These are phyloP conservation scores for Dactylellina sp. DNA, from an alignment of 2,329 filamentous ascomycete species.

Conservation along the genomic window DNA sequence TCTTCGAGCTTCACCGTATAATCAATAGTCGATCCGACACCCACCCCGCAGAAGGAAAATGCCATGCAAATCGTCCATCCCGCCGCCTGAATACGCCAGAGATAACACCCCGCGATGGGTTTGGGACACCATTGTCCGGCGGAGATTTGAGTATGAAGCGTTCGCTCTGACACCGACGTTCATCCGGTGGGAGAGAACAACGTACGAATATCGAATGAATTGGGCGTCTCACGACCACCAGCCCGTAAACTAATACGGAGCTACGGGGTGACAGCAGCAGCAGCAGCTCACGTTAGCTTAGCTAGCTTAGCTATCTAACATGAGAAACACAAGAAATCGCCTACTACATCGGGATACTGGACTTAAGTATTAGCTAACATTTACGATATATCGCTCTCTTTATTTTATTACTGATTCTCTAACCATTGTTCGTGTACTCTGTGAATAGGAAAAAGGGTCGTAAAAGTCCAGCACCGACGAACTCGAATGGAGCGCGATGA, in stretches of 20 bases:
- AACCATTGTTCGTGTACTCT: too few relatives aligned
- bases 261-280: too few relatives aligned
- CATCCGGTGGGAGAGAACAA: slow-evolving; percentile 49
- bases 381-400: too few relatives aligned
- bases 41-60: slow-evolving; percentile 7
- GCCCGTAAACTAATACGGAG: background rate
- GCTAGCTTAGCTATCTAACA: too few relatives aligned
- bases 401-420: too few relatives aligned
- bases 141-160: slow-evolving; percentile 45
- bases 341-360: too few relatives aligned
- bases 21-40: background rate
- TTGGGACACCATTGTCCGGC: slow-evolving; percentile 48
- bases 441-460: too few relatives aligned
- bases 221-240: slow-evolving; percentile 13
- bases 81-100: slow-evolving; percentile 50
- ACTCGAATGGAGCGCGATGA: too few relatives aligned
- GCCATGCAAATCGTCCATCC: slow-evolving; percentile 53
- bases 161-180: slow-evolving; percentile 49
- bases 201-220: slow-evolving; percentile 45
- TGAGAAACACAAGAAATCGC: too few relatives aligned
- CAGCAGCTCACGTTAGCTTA: too few relatives aligned
- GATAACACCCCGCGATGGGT: slow-evolving; percentile 51
- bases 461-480: too few relatives aligned
- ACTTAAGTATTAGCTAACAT: too few relatives aligned
- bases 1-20: background rate